Conservation (phyloP, 768 basidiomycete species). For the Auricularia sp. region DNA sequence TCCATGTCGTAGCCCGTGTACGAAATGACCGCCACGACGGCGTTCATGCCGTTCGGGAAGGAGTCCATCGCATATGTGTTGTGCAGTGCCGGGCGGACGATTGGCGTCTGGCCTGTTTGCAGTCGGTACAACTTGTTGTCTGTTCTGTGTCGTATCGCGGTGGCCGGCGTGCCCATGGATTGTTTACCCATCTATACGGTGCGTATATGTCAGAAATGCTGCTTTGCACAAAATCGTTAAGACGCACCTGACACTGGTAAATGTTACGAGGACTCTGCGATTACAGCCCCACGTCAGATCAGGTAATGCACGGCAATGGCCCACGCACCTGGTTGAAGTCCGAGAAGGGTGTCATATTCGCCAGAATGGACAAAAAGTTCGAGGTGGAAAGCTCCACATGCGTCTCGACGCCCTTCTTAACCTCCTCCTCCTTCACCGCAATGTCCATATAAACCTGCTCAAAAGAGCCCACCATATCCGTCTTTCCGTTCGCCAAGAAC, state of each 20-base stretch:
- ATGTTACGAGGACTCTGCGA: constrained; percentile 77
- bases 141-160: constrained; percentile 81
- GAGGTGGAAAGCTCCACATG: constrained; percentile 94
- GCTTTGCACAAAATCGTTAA: not conserved
- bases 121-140: constrained; percentile 98
- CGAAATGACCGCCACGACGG: constrained; percentile 98
- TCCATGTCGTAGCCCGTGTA: constrained; percentile 99
- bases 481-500: constrained; percentile 71
- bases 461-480: constrained; percentile 90
- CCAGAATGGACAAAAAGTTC: constrained; percentile 91
- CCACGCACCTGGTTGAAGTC: constrained; percentile 89
- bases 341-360: constrained; percentile 96
- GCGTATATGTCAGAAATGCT: not conserved
- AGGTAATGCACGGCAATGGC: constrained; percentile 6
- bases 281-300: constrained; percentile 1
- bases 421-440: constrained; percentile 81
- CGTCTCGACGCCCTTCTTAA: constrained; percentile 63
- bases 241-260: constrained; percentile 76
- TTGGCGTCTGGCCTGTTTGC: constrained; percentile 88
- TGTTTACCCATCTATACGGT: constrained; percentile 90
- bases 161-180: constrained; percentile 97
- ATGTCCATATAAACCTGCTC: constrained; percentile 99
- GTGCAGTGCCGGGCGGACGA: constrained; percentile 86
- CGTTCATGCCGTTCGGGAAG: constrained; percentile 97
- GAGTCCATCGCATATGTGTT: constrained; percentile 96